Percentiles rank a stretch among this genome's conserved stretches.
Evolutionary conservation across 192 early-diverging fungal genomes (phyloP).

Genomic region (Chytriomyces sp.): DNA sequence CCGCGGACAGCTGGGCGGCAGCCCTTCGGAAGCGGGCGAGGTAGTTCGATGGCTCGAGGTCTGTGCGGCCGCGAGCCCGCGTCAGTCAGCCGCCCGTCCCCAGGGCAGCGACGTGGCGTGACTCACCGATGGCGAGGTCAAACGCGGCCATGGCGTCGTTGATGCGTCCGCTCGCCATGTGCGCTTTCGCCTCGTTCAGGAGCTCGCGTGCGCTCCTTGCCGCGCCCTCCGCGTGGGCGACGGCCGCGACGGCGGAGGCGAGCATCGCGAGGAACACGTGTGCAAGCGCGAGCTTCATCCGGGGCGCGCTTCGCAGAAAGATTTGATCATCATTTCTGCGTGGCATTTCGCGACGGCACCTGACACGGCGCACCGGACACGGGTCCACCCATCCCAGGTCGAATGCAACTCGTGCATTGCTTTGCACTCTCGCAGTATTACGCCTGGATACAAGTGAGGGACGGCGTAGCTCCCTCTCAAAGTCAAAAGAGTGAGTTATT

Average conservation of each 20-base stretch:
- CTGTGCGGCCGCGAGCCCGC: too few species aligned
- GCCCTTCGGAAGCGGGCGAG: conserved; percentile 88
- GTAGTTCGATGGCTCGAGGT: conserved; percentile 78
- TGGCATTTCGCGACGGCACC: too few species aligned
- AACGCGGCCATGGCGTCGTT: conserved; percentile 65
- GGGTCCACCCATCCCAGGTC: too few species aligned
- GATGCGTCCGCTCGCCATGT: conserved; percentile 35
- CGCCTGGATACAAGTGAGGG: too few species aligned
- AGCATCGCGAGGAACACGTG: conserved; percentile 2
- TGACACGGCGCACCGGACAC: too few species aligned
- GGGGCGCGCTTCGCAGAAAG: not conserved
- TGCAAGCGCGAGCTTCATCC: not conserved
- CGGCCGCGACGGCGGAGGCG: not conserved
- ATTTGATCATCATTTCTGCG: not conserved
- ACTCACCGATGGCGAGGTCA: conserved; percentile 66
- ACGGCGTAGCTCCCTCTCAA: too few species aligned
- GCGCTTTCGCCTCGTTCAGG: conserved; percentile 46
- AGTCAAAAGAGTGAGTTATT: too few species aligned
- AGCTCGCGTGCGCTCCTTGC: conserved; percentile 23
- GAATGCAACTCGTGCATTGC: too few species aligned
- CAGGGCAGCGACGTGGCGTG: not conserved
- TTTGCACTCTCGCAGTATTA: too few species aligned
- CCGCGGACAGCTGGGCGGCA: conserved; percentile 75
- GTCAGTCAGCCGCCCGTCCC: too few species aligned
- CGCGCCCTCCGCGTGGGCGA: not conserved